These are phyloP conservation scores for Phoma sp. DNA, from an alignment of 2,329 filamentous ascomycete species.

Conservation along the genomic window DNA sequence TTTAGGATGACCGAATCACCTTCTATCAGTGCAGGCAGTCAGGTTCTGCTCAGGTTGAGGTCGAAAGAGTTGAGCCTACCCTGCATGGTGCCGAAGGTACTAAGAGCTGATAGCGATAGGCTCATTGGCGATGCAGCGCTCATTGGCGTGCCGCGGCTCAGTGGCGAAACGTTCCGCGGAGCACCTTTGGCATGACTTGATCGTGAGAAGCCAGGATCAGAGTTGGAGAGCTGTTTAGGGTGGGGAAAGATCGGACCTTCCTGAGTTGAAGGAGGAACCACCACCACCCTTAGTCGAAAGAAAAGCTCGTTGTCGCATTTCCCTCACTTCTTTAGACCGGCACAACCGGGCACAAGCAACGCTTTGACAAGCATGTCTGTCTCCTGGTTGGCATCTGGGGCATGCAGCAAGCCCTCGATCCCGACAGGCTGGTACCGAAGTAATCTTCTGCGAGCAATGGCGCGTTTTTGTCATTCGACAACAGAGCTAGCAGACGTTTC, in stretches of 20 bases:
- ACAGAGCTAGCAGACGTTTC: constrained; percentile 6
- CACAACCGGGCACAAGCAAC: constrained; percentile 10
- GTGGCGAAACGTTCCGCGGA: too few relatives aligned
- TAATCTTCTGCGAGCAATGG: constrained; percentile 36
- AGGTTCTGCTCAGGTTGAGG: not conserved
- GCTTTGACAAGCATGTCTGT: constrained; percentile 8
- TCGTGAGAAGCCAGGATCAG: not conserved
- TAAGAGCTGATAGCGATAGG: not conserved
- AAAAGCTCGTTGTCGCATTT: not conserved
- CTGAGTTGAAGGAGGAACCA: not conserved
- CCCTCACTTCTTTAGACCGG: not conserved
- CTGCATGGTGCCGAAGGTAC: not conserved
- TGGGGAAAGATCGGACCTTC: too few relatives aligned
- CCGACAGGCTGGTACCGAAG: constrained; percentile 47
- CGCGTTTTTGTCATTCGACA: constrained; percentile 25
- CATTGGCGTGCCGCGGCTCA: too few relatives aligned
- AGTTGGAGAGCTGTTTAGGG: not conserved
- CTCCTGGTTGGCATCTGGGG: constrained; percentile 30
- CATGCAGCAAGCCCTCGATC: constrained; percentile 24
- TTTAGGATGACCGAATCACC: not conserved
- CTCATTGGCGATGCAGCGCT: not conserved
- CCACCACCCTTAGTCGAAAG: not conserved
- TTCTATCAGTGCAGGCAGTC: not conserved
- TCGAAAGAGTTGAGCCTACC: not conserved
- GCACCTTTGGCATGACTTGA: not conserved